Percentiles rank a stretch among this genome's conserved stretches.
Conservation (phyloP, 2,329 filamentous ascomycete species). For the Rhinocladiella similis region DNA sequence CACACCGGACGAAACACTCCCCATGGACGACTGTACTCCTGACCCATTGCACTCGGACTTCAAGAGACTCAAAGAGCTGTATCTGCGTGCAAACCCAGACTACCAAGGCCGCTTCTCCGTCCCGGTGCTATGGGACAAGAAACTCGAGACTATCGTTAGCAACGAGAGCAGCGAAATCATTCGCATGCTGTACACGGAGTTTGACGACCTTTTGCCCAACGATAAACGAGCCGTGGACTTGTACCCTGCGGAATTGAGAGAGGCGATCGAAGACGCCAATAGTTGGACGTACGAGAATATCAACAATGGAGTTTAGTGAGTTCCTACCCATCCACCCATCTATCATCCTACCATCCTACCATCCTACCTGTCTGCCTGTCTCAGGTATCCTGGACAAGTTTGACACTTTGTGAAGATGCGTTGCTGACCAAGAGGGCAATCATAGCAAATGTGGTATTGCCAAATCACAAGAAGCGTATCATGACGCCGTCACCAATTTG, state of each 20-base stretch:
- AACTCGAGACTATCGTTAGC: constrained; percentile 71
- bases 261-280: constrained; percentile 70
- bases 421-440: not conserved
- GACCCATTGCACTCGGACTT: constrained; percentile 63
- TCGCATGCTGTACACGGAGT: constrained; percentile 75
- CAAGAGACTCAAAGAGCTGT: constrained; percentile 69
- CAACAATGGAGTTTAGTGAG: constrained; percentile 49
- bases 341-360: too few species aligned
- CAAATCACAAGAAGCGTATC: constrained; percentile 72
- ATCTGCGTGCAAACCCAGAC: constrained; percentile 66
- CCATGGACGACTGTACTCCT: constrained; percentile 51
- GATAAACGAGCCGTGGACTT: constrained; percentile 58
- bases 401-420: too few species aligned
- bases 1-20: constrained; percentile 54
- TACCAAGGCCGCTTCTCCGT: constrained; percentile 79
- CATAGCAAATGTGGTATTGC: constrained; percentile 69
- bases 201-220: constrained; percentile 64
- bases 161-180: constrained; percentile 88
- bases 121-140: constrained; percentile 77
- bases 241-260: constrained; percentile 62
- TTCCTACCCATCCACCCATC: not conserved
- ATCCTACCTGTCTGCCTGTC: too few species aligned
- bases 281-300: constrained; percentile 69
- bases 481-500: constrained; percentile 64
- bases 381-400: too few species aligned